Evolutionary conservation across 2,329 filamentous ascomycete species (phyloP).

Genomic region (Trichoderma aggressivum): DNA sequence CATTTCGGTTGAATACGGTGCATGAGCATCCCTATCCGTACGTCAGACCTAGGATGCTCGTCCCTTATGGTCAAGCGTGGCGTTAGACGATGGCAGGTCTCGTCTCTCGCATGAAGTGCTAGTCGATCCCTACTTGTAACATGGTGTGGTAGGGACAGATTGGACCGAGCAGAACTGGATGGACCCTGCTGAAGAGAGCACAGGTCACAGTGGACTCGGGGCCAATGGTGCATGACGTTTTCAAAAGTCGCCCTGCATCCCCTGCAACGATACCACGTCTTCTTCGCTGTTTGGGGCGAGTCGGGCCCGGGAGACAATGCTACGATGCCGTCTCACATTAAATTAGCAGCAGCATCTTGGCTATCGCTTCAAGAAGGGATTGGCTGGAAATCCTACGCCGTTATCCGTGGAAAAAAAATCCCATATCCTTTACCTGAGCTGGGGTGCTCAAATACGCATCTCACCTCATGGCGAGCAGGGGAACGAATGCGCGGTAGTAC

Average conservation of each 20-base stretch:
- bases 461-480: constrained; percentile 12
- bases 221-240: not conserved
- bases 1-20: not conserved
- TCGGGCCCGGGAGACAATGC: not conserved
- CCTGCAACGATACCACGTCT: constrained; percentile 8
- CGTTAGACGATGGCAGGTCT: constrained; percentile 4
- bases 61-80: not conserved
- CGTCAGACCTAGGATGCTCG: not conserved
- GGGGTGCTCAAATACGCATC: not conserved
- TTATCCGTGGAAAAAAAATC: not conserved
- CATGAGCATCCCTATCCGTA: not conserved
- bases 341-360: not conserved
- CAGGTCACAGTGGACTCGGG: not conserved
- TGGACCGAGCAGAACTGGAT: not conserved
- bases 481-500: not conserved
- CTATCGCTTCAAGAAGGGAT: not conserved
- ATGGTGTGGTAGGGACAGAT: not conserved
- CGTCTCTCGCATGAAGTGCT: not conserved
- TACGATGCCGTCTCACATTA: constrained; percentile 8
- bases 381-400: not conserved
- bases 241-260: not conserved
- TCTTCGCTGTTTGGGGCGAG: not conserved
- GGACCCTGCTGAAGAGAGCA: not conserved
- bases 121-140: not conserved
- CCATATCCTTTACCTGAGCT: not conserved